These are phyloP conservation scores for Cryptococcus depauperatus DNA, from an alignment of 1,284 basidiomycete species.

Conservation along the genomic window DNA sequence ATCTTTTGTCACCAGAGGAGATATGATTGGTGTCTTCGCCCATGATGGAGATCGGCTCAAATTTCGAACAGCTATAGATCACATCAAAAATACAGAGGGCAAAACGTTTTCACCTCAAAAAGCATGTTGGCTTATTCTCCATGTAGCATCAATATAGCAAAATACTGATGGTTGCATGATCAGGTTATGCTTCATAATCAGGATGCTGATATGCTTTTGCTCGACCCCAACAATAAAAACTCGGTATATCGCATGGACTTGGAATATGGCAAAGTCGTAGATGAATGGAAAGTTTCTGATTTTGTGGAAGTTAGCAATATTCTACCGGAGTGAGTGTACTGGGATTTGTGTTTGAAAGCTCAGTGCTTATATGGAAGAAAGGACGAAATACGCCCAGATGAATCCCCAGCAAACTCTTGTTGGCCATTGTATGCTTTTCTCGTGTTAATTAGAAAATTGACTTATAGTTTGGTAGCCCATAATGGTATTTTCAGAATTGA, in stretches of 20 bases:
- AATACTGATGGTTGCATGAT: too few species aligned
- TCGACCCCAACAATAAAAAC: slow-evolving; percentile 75
- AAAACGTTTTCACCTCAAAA: slow-evolving; percentile 79
- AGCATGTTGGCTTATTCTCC: slow-evolving; percentile 52
- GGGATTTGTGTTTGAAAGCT: too few species aligned
- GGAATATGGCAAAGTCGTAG: slow-evolving; percentile 91
- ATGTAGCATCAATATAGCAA: slow-evolving; percentile 1
- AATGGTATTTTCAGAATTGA: slow-evolving; percentile 97
- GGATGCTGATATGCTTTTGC: slow-evolving; percentile 90
- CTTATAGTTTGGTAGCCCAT: slow-evolving; percentile 54
- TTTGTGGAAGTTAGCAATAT: slow-evolving; percentile 78
- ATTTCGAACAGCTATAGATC: slow-evolving; percentile 82
- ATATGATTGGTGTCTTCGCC: slow-evolving; percentile 95
- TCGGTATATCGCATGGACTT: slow-evolving; percentile 89
- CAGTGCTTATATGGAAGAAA: slow-evolving; percentile 12
- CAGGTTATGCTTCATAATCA: slow-evolving; percentile 97
- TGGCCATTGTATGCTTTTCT: slow-evolving; percentile 50
- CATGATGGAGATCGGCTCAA: slow-evolving; percentile 73
- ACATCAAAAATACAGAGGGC: slow-evolving; percentile 71
- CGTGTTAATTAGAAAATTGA: neutral
- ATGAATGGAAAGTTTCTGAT: slow-evolving; percentile 97
- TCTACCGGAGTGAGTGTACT: slow-evolving; percentile 60
- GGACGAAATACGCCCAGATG: slow-evolving; percentile 87
- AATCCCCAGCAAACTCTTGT: slow-evolving; percentile 88
- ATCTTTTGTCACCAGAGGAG: slow-evolving; percentile 90